phyloP scores from a whole-genome alignment of 257 asterid genomes.

The Plectranthus barbatus region DNA sequence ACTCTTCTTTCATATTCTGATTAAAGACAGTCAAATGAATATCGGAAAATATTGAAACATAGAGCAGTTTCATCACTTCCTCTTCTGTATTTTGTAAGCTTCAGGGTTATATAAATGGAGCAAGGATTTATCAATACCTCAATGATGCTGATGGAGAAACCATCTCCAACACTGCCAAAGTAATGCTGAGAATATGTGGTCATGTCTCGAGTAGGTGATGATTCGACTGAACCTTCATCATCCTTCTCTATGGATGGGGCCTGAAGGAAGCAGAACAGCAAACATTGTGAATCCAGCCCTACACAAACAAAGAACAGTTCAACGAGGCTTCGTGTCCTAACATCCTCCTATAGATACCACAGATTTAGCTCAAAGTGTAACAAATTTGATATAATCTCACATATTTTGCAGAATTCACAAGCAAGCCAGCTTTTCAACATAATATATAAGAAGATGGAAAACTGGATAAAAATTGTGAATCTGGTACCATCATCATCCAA shows the following conservation, averaged over 20 bases:
- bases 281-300: constrained; percentile 11
- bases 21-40: not conserved
- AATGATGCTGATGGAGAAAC: constrained; percentile 54
- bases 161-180: constrained; percentile 39
- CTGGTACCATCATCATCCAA: too few species aligned
- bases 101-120: too few species aligned
- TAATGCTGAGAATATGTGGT: constrained; percentile 42
- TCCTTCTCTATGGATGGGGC: not conserved
- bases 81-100: too few species aligned
- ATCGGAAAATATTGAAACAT: not conserved
- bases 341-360: not conserved
- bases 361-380: not conserved
- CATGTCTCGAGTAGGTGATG: constrained; percentile 40
- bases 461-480: not conserved
- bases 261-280: constrained; percentile 22
- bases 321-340: not conserved
- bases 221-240: constrained; percentile 3
- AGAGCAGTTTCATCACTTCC: too few species aligned
- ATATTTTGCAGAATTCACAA: not conserved
- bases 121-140: constrained; percentile 42
- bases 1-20: constrained; percentile 92
- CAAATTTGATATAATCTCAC: not conserved
- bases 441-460: too few species aligned
- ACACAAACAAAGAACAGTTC: not conserved
- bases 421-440: not conserved